These are phyloP conservation scores for Senna siamea DNA, from an alignment of 306 rosid genomes.

Conservation along the genomic window DNA sequence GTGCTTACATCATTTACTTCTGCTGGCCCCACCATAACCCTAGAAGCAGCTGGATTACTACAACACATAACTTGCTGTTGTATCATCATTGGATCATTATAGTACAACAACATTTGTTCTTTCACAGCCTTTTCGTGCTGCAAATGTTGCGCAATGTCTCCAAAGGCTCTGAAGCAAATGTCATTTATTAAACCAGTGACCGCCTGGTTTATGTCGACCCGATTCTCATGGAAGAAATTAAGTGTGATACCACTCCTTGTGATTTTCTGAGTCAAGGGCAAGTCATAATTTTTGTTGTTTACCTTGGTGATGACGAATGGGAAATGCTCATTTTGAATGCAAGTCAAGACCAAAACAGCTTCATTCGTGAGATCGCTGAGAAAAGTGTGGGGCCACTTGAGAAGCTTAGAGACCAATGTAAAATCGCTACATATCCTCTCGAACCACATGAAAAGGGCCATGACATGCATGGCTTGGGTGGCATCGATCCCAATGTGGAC, in stretches of 20 bases:
- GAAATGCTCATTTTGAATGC: slow-evolving; percentile 42
- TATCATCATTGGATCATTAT: background rate
- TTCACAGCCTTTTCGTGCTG: background rate
- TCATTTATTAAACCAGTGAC: slow-evolving; percentile 37
- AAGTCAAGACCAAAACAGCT: slow-evolving; percentile 37
- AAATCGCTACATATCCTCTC: slow-evolving; percentile 39
- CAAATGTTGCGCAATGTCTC: slow-evolving; percentile 45
- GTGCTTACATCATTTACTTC: background rate
- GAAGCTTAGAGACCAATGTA: slow-evolving; percentile 36
- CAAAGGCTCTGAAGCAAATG: slow-evolving; percentile 56
- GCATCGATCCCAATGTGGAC: slow-evolving; percentile 49
- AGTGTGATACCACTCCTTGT: slow-evolving; percentile 36
- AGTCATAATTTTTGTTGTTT: background rate
- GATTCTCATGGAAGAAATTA: slow-evolving; percentile 42
- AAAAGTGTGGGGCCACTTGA: slow-evolving; percentile 37
- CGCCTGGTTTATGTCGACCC: slow-evolving; percentile 27
- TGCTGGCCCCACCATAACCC: too few species aligned
- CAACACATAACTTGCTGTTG: too few species aligned
- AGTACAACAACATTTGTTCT: background rate
- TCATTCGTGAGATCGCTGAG: slow-evolving; percentile 50
- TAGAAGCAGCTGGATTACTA: too few species aligned
- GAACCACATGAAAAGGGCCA: slow-evolving; percentile 72
- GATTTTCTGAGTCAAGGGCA: slow-evolving; percentile 49
- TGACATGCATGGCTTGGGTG: slow-evolving; percentile 43
- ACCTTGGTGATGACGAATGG: background rate